phyloP scores from a whole-genome alignment of 495 filamentous ascomycete genomes.

The Penicillium desertorum region DNA sequence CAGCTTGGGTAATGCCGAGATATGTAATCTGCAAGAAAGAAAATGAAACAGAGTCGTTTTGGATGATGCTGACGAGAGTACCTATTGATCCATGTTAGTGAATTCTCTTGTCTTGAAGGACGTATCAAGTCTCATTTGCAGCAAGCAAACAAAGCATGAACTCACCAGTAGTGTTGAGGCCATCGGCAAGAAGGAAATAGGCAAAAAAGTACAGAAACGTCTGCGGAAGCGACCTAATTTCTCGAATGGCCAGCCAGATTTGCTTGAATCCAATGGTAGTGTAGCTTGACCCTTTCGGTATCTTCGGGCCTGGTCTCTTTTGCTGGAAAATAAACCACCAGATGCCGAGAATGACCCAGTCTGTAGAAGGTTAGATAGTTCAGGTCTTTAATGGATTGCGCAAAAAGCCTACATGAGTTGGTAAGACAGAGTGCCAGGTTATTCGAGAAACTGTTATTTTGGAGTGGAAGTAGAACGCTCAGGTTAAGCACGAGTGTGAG shows the following conservation, averaged over 20 bases:
- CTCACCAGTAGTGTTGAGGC: conserved; percentile 50
- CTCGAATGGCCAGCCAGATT: conserved; percentile 44
- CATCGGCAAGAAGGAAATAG: conserved; percentile 52
- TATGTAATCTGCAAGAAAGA: conserved; percentile 53
- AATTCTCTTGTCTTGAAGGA: neutral
- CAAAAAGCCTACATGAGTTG: conserved; percentile 39
- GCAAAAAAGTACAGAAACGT: conserved; percentile 48
- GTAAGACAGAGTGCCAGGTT: conserved; percentile 49
- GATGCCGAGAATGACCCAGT: conserved; percentile 50
- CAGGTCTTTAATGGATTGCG: neutral
- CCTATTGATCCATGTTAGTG: conserved; percentile 24
- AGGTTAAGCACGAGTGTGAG: conserved; percentile 46
- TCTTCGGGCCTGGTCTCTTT: conserved; percentile 43
- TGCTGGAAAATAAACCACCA: conserved; percentile 56
- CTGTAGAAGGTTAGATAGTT: conserved; percentile 16
- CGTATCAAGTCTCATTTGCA: neutral
- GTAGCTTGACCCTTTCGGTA: conserved; percentile 49
- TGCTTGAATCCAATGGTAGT: conserved; percentile 50
- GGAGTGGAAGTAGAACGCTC: conserved; percentile 45
- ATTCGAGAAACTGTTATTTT: conserved; percentile 43
- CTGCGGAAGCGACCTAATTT: conserved; percentile 45
- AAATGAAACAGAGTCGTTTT: conserved; percentile 47
- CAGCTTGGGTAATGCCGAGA: conserved; percentile 47
- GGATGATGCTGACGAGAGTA: conserved; percentile 48
- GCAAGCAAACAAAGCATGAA: neutral